Base-by-base conservation (phyloP, 257 asterid species). In the Gentiana macrophylla region DNA sequence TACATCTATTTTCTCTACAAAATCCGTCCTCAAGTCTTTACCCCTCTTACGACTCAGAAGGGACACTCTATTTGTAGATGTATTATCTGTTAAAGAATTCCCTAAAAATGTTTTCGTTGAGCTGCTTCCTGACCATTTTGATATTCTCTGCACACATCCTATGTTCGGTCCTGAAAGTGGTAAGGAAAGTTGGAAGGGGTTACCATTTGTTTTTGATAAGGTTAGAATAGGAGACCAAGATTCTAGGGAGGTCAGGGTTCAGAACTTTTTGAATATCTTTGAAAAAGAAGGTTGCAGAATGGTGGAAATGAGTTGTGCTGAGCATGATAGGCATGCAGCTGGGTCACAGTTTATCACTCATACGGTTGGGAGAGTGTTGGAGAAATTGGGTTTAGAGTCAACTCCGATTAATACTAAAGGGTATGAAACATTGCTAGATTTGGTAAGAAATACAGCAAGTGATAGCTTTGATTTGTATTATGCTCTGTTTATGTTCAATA, bases 131-230 rank as follows among this genome's bases (percentile, higher is more conserved):
- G 6, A 32, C 50, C 90, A 83, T 55, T 86, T 86, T 48, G 95
- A 83, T 24, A 24, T 24, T 24, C 24, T 24, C 24, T 24, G 24
- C 24, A 24, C 24, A 24, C 24, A 24, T 24, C 95, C 95, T 0
- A 86, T 83, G 95, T 83, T 86, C 53, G 95, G 95, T 8, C 95
- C 94, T 0, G 94, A 86, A 72, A 83, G 94, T 56, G 90, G 94
- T 36, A 86, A 83, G 37, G 59, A 73, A 49, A 58, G 77, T 15
- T 86, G 95, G 95, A 70, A 62, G 48, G 68, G 68, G 50, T 65
- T 86, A 54, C 79, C 86, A 0, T 80, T 83, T 35, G 84, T 86
- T 68, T 86, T 70, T 15, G 93, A 86, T 32, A 86, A 79, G 51
- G 95, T 24, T 24, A 56, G 90, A 46, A 74, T 83, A 47, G 94